phyloP scores from a whole-genome alignment of 352 stramenopile species.

The Thraustotheca clavata region DNA sequence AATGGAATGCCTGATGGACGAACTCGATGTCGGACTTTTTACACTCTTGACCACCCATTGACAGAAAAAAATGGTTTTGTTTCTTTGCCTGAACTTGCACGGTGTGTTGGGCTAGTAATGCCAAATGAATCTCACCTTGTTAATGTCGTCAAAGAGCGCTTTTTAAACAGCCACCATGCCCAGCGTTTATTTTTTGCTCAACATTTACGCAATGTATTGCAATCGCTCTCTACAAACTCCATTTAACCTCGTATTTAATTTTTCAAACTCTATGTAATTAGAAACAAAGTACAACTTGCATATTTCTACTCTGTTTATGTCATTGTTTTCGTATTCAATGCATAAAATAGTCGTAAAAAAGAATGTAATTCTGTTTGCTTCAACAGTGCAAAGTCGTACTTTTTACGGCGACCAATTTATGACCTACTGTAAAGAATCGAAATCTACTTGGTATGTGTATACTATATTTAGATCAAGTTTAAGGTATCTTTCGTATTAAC shows the following conservation, averaged over 20 bases:
- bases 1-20: background rate
- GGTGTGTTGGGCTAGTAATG: background rate
- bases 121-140: background rate
- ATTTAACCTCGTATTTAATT: too few relatives aligned
- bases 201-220: background rate
- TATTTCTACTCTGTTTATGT: too few relatives aligned
- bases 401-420: background rate
- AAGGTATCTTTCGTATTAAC: background rate
- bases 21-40: constrained; percentile 5
- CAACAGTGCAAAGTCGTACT: background rate
- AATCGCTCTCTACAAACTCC: too few relatives aligned
- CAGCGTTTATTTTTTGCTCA: constrained; percentile 3
- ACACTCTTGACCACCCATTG: constrained; percentile 1
- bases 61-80: background rate
- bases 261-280: too few relatives aligned
- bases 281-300: too few relatives aligned
- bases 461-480: background rate
- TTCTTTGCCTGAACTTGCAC: background rate
- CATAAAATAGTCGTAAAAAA: too few relatives aligned
- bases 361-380: too few relatives aligned
- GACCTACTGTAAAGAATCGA: background rate
- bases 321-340: too few relatives aligned
- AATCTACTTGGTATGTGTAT: too few relatives aligned
- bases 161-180: background rate
- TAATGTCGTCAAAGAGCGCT: background rate